These are phyloP conservation scores for Tranzscheliella williamsii DNA, from an alignment of 1,284 basidiomycete genomes.

Conservation along the genomic window DNA sequence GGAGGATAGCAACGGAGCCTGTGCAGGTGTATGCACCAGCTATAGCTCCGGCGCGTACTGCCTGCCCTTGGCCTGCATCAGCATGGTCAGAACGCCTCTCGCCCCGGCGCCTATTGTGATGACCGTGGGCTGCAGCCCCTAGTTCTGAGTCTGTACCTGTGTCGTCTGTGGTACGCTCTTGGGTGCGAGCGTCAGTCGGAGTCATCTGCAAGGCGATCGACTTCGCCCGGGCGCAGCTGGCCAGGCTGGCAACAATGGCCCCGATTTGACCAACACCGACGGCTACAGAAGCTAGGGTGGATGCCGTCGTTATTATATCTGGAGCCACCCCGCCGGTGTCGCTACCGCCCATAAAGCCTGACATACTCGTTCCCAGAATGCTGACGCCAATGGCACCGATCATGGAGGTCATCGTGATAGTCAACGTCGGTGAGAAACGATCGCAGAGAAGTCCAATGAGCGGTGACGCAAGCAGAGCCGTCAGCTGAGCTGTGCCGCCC, in stretches of 20 bases:
- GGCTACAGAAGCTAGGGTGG: slow-evolving; percentile 29
- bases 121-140: no score
- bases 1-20: slow-evolving; percentile 38
- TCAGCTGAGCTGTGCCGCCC: slow-evolving; percentile 38
- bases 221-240: slow-evolving; percentile 28
- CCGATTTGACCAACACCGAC: slow-evolving; percentile 42
- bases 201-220: slow-evolving; percentile 1
- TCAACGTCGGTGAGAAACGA: slow-evolving; percentile 13
- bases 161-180: no score
- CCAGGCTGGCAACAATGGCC: slow-evolving; percentile 39
- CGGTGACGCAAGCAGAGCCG: slow-evolving; percentile 36
- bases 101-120: no score
- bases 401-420: slow-evolving; percentile 24
- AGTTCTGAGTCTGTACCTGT: no score
- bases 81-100: neutral
- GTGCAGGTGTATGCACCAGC: slow-evolving; percentile 46
- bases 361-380: slow-evolving; percentile 22
- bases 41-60: slow-evolving; percentile 28
- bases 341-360: slow-evolving; percentile 13
- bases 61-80: slow-evolving; percentile 4
- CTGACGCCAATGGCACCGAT: slow-evolving; percentile 29
- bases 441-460: slow-evolving; percentile 38
- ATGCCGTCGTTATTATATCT: slow-evolving; percentile 20
- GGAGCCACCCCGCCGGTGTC: slow-evolving; percentile 23
- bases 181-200: neutral